Base-by-base conservation (phyloP, 495 filamentous ascomycete genomes). In the Trichoderma virens region DNA sequence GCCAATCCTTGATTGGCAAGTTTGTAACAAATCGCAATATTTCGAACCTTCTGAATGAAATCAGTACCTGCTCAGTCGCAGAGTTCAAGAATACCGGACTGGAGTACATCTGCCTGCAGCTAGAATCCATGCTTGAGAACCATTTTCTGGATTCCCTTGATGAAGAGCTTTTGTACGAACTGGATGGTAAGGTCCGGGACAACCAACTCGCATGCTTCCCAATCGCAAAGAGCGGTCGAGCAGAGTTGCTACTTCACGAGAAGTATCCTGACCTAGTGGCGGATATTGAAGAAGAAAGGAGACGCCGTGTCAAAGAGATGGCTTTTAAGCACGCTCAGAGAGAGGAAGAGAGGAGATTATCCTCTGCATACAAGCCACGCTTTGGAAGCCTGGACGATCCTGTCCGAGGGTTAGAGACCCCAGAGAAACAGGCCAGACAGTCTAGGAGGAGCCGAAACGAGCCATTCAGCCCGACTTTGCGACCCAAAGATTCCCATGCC, bases 11-110 rank as follows among this genome's bases (percentile, higher is more conserved):
- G 51, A 83, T 98, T 65, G 94, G 94, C n/a, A 84, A 82, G 43
- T 96, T 93, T 74, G 91, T 95, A 18, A 93, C 85, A 63, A 89
- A 85, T 28, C 90, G 95, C 43, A 98, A 97, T 71, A 88, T 93
- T 60, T 89, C 90, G 51, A 84, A 87, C 54, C 76, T 98, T 14
- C 80, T 98, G 31, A 96, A 94, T 70, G 88, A 85, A 1, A 86
- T 96, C 65, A 86, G 89, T 56, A 90, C 91, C 0, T 93, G 87
- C 72, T 89, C 85, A 5, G 85, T 96, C 31, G 87, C 82, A 0
- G 87, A 90, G 64, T 96, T 98, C 73, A 97, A 96, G 73, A 83
- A 97, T 70, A 89, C 88, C 39, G 89, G 88, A 2, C 73, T 98
- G 65, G 90, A 97, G 74, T 98, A 97, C 73, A 84, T 97, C 32